Evolutionary conservation across 495 filamentous ascomycete genomes (phyloP), one percentile per base, ranked within the genome.

Genomic region (Terfezia claveryi): DNA sequence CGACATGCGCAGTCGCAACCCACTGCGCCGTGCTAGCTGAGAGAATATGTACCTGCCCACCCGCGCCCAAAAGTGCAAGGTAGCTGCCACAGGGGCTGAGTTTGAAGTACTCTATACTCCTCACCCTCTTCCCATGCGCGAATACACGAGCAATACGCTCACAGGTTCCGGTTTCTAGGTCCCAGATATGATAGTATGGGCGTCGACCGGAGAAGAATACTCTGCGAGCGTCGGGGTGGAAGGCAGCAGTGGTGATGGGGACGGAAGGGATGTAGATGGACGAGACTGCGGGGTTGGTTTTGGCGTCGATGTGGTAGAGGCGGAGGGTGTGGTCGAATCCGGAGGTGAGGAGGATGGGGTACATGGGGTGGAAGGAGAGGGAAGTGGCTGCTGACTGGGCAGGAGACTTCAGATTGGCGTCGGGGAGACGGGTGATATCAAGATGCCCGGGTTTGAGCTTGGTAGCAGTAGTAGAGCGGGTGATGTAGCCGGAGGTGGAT

Each of bases 171-270:
- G 82, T 78, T 44, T 79, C 67, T 4, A 98, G 73, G 64, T 95
- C 80, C 91, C 91, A 98, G 61, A 78, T 80, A 70, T 96, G 91
- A 70, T 94, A 94, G 68, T 91, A 96, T 58, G 82, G 79, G 20
- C 92, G 76, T 5, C 87, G 79, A 51, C 86, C 86, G 23, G 87
- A 80, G 53, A 94, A 80, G 65, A 94, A 82, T 58, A 96, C 80
- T 53, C 78, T 78, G 56, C 76, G 72, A 23, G 78, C 76, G 11
- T 68, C 61, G 41, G 76, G 73, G 41, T 81, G 74, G 68, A 96
- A 94, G 16, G 78, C 74, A 1, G 88, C 82, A 6, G 82, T 85
- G 55, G 80, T 76, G 52, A 96, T 73, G 11, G 87, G 82, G 0
- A 87, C 92, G 58, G 74, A 72, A 62, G 79, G 76, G 59, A 96